Base-by-base conservation (phyloP, 1,139 yeast genomes). In the Lizanozyma gosingica region DNA sequence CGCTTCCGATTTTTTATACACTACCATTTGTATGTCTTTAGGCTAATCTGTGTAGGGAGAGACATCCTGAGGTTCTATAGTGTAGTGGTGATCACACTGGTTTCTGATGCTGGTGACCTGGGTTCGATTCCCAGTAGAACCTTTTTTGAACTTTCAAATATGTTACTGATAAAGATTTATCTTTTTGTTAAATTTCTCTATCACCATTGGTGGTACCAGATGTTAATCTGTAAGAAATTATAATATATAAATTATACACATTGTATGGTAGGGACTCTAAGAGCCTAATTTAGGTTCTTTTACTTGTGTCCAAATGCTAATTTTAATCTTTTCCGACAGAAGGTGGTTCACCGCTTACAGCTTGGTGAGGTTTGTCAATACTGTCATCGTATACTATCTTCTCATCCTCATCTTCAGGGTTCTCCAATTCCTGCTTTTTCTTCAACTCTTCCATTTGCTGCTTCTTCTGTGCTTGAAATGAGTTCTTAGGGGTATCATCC, bases 91-190 rank as follows among this genome's bases (percentile, higher is more conserved):
- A 47, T 49, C 52, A 47, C 51, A 43, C 43, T 44, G 45, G 52
- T 47, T 47, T 47, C 51, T 47, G 52, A 47, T 49, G 47, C 51
- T 45, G 46, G 46, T 46, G 45, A 47, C 51, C 49, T 47, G 47
- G 51, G 52, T 49, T 49, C 51, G 51, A 49, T 43, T 47, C 52
- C 50, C 47, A 47, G 50, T 43, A 41, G 37, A 50, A 46, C 51
- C 51, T 48, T 11, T 15, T 36, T 47, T 44, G 42, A n/a, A n/a
- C n/a, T n/a, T n/a, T n/a, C n/a, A n/a, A n/a, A n/a, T n/a, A n/a
- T n/a, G n/a, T n/a, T n/a, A n/a, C n/a, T n/a, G n/a, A n/a, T n/a
- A n/a, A n/a, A n/a, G n/a, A n/a, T n/a, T n/a, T n/a, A n/a, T n/a
- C n/a, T n/a, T n/a, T n/a, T n/a, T n/a, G n/a, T n/a, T n/a, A n/a